Percentiles rank a stretch among this genome's conserved stretches.
These are phyloP conservation scores for Helenozyma rhizophorensis DNA, from an alignment of 805 yeast species.

Conservation along the genomic window DNA sequence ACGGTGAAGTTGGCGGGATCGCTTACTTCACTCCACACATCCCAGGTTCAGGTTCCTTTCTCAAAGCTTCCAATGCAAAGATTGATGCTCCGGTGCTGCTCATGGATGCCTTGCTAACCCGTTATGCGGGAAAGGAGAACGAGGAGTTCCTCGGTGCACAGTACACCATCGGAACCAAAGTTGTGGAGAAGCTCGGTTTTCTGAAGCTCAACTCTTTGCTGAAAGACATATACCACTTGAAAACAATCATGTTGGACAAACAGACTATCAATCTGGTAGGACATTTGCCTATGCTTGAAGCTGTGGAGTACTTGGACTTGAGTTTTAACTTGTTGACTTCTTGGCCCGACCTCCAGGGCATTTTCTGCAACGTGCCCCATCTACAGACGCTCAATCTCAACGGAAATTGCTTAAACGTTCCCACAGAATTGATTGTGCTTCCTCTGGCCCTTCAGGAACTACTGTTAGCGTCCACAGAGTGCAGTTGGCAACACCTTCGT, in stretches of 20 bases:
- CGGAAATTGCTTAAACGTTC: constrained; percentile 39
- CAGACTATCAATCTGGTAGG: constrained; percentile 25
- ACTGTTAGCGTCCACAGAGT: constrained; percentile 24
- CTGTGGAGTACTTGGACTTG: constrained; percentile 9
- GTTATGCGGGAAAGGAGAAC: constrained; percentile 38
- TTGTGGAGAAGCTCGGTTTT: constrained; percentile 62
- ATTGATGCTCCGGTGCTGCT: constrained; percentile 32
- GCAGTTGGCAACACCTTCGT: constrained; percentile 14
- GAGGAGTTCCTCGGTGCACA: background rate
- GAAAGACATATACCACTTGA: constrained; percentile 41
- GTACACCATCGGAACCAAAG: constrained; percentile 48
- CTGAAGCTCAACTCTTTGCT: constrained; percentile 49
- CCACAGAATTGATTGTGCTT: background rate
- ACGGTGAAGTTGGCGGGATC: constrained; percentile 54
- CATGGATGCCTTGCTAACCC: constrained; percentile 44
- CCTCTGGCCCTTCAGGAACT: constrained; percentile 15
- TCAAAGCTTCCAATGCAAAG: constrained; percentile 41
- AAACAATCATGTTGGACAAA: constrained; percentile 47
- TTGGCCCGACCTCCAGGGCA: constrained; percentile 25
- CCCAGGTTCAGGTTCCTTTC: constrained; percentile 57
- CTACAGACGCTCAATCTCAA: constrained; percentile 46
- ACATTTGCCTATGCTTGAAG: background rate
- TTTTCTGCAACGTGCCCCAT: constrained; percentile 32
- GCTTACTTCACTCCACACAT: constrained; percentile 47
- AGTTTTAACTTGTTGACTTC: constrained; percentile 11